Base-by-base conservation (phyloP, 148 eudicot genomes). In the Salicornia ramosissima region DNA sequence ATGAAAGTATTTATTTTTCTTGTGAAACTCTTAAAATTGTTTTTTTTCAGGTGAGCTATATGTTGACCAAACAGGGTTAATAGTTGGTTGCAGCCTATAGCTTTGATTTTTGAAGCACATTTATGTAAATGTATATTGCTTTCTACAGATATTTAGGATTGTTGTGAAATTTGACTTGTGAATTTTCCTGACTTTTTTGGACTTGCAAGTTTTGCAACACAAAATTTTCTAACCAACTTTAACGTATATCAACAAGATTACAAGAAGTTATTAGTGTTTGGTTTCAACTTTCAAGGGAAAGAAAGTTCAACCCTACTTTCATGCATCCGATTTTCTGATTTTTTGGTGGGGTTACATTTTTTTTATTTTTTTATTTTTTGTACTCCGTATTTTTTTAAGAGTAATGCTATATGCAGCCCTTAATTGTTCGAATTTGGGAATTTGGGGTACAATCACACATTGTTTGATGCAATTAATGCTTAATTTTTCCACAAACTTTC, bases 41-140 rank as follows among this genome's bases (percentile, higher is more conserved):
- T n/a, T n/a, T n/a, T n/a, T 64, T 65, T 57, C 75, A 75, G 89
- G 83, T 85, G 83, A 85, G 74, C 89, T 79, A 79, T 70, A 80
- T 53, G 39, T 83, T 81, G 89, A 85, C 89, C 70, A 75, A 30
- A 40, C 54, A 77, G 69, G 68, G 74, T 73, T 68, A 52, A n/a
- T 65, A 66, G 82, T 76, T 73, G 36, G 76, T 75, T 75, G 75
- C 47, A 42, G 45, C 45, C 5, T 52, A 62, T 55, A 34, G 63
- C 69, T 49, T n/a, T 53, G 29, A 7, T 53, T 52, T 53, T 5
- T 24, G 22, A 5, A 50, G 15, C n/a, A 2, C 22, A 19, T 47
- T 47, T 47, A 0, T 47, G 14, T 16, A 47, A 9, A 11, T 50
- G 29, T 53, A 21, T 53, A 57, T 57, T 57, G 29, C 34, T 58